A percentile compares a stretch with the other conserved stretches of the same genome.
These are phyloP conservation scores for Dictyostelium capitatum DNA, from an alignment of 78 protist genomes.

Conservation along the genomic window DNA sequence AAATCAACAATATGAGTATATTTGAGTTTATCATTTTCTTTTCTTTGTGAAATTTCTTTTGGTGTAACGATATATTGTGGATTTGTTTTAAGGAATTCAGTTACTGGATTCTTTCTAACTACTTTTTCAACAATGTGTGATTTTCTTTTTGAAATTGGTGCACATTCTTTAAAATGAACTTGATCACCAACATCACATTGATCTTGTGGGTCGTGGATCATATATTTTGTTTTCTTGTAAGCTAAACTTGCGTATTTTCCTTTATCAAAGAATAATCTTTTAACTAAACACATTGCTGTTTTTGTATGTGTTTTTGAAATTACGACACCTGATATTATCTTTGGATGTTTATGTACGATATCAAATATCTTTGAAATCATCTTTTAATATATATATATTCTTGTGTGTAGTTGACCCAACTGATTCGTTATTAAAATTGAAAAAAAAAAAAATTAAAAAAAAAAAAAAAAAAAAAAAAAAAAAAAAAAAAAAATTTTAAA, in stretches of 20 bases:
- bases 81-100: constrained; percentile 38
- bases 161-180: constrained; percentile 52
- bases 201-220: constrained; percentile 76
- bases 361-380: constrained; percentile 73
- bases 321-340: constrained; percentile 32
- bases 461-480: not conserved
- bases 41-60: constrained; percentile 27
- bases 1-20: constrained; percentile 45
- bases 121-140: constrained; percentile 17
- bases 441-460: not conserved
- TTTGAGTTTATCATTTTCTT: constrained; percentile 41
- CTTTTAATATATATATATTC: not conserved
- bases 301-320: constrained; percentile 75
- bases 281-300: constrained; percentile 66
- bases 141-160: constrained; percentile 71
- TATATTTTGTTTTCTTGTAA: constrained; percentile 39
- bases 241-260: constrained; percentile 44
- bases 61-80: constrained; percentile 68
- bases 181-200: constrained; percentile 49
- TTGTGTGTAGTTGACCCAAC: not conserved
- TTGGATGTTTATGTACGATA: constrained; percentile 17
- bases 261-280: constrained; percentile 33
- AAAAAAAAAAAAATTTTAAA: not conserved
- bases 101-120: constrained; percentile 11
- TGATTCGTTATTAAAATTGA: too few relatives aligned